Percentiles rank a stretch among this genome's conserved stretches.
phyloP scores from a whole-genome alignment of 2,329 filamentous ascomycete genomes.

The Botrytis deweyae region DNA sequence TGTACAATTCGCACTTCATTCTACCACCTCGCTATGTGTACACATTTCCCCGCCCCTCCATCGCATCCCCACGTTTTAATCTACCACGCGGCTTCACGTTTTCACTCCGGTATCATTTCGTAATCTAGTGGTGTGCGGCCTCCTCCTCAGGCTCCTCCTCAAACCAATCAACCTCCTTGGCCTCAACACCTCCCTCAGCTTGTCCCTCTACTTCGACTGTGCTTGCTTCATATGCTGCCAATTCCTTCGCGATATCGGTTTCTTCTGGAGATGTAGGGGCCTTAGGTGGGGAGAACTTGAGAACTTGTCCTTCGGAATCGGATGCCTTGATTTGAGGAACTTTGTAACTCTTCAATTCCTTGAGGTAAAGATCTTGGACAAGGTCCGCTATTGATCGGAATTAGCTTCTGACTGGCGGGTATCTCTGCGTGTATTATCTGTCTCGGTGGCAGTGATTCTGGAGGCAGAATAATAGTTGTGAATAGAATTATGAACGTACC shows the following conservation, averaged over 20 bases:
- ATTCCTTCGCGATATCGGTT: constrained; percentile 83
- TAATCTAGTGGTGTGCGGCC: constrained; percentile 35
- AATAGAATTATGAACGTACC: constrained; percentile 33
- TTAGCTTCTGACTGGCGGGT: constrained; percentile 28
- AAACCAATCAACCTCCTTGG: constrained; percentile 69
- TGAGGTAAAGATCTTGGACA: constrained; percentile 96
- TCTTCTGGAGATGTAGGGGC: constrained; percentile 89
- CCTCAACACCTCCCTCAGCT: constrained; percentile 60
- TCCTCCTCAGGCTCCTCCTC: constrained; percentile 69
- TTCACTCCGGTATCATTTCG: constrained; percentile 1
- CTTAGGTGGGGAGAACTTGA: constrained; percentile 79
- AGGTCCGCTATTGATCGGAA: constrained; percentile 70
- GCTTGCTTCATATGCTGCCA: constrained; percentile 94
- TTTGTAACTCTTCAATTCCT: constrained; percentile 96
- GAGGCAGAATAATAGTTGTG: neutral
- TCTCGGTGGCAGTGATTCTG: neutral
- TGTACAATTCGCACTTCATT: constrained; percentile 18
- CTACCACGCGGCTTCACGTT: neutral
- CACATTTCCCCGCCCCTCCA: constrained; percentile 12
- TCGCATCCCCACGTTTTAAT: constrained; percentile 2
- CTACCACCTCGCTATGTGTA: constrained; percentile 22
- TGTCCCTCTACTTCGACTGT: constrained; percentile 92
- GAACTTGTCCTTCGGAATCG: constrained; percentile 87
- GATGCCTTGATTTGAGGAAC: constrained; percentile 75
- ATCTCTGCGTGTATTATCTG: neutral